These are phyloP conservation scores for Trichophyton rubrum DNA, from an alignment of 2,329 filamentous ascomycete species.

Conservation along the genomic window DNA sequence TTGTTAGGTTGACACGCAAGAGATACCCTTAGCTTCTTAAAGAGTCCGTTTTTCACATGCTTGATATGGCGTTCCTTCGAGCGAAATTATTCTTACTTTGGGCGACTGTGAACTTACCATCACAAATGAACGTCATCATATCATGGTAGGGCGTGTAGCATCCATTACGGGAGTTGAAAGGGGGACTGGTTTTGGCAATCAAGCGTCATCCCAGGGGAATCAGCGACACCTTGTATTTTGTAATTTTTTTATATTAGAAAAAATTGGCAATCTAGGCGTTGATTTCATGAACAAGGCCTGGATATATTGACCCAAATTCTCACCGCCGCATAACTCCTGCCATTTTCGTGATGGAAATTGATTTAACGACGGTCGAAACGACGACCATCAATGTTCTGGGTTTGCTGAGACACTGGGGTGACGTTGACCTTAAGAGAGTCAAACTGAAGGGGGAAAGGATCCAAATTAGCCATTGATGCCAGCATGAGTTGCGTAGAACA, in stretches of 20 bases:
- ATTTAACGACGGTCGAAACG: slow-evolving; percentile 42
- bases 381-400: slow-evolving; percentile 73
- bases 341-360: slow-evolving; percentile 4
- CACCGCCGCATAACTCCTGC: slow-evolving; percentile 3
- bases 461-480: not conserved
- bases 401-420: slow-evolving; percentile 66
- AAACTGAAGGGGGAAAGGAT: slow-evolving; percentile 49
- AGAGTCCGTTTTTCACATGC: not conserved
- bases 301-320: slow-evolving; percentile 4
- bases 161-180: not conserved
- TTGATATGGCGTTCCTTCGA: not conserved
- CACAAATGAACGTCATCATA: not conserved
- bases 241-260: slow-evolving; percentile 15
- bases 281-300: not conserved
- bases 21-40: not conserved
- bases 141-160: not conserved
- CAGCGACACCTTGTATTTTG: slow-evolving; percentile 72
- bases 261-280: slow-evolving; percentile 4
- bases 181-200: slow-evolving; percentile 57
- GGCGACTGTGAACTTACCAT: not conserved
- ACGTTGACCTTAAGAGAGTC: slow-evolving; percentile 96
- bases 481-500: not conserved
- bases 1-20: not conserved
- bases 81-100: not conserved
- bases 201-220: slow-evolving; percentile 75